Evolutionary conservation across 225 moss, liverwort and hornwort species (phyloP), one percentile per base, ranked within the genome.

Genomic region (Ulota crispa): DNA sequence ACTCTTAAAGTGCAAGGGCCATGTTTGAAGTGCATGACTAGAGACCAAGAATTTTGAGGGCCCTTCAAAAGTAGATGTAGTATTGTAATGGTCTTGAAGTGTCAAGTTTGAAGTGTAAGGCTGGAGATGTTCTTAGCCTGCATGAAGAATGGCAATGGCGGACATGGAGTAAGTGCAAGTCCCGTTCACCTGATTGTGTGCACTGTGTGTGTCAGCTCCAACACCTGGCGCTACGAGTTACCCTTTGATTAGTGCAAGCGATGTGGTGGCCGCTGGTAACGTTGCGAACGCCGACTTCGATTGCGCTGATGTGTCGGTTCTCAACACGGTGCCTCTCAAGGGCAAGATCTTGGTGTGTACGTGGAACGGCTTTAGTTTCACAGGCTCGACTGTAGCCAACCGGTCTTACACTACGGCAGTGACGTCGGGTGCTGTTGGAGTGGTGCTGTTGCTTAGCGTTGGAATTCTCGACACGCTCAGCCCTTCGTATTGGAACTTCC

Each of bases 341-440:
- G 89, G 89, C 42, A 88, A 85, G 21, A 72, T 91, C 72, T 41
- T 91, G 76, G 79, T 91, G 1, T 91, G 91, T 30, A 27, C 72
- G 26, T 89, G 88, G 91, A 56, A 54, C 18, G 76, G 71, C 26
- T 23, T 81, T 3, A 34, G n/a, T 6, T 79, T 80, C 79, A 2
- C 82, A 3, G 79, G 82, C 16, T 67, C 64, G 23, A 11, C 14
- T 28, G 82, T 37, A 8, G 74, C 59, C 2, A 84, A 73, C 57
- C 28, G 30, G 12, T 66, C 84, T 14, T 80, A 84, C 56, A 7
- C 26, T 8, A 83, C 83, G 27, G 91, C 84, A 4, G 37, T 81
- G 41, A 11, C 74, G 11, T 39, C 78, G 2, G 83, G 83, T 8
- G 91, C 91, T 60, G 87, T 85, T 27, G 91, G 89, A 62, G 24